Conservation (phyloP, 176 grass and related monocot genomes). For the Eragrostis nindensis region DNA sequence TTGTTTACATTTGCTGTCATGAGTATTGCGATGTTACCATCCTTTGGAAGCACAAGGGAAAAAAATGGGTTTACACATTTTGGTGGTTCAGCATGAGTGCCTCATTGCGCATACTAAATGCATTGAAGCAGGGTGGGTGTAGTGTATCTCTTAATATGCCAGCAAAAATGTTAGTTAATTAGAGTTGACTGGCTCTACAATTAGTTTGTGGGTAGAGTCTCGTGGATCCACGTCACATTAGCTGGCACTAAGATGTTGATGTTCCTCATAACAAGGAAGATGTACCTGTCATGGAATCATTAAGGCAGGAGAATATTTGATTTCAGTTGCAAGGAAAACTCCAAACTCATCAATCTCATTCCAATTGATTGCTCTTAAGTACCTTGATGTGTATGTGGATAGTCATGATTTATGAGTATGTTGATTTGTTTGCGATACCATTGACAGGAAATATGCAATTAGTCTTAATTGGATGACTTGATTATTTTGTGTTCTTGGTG, state of each 20-base stretch:
- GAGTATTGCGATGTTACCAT: background rate
- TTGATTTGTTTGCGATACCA: background rate
- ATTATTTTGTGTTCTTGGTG: background rate
- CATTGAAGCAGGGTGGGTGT: conserved; percentile 37
- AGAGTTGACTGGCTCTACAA: conserved; percentile 45
- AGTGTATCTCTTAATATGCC: conserved; percentile 28
- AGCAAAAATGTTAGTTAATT: conserved; percentile 34
- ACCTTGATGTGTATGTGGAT: conserved; percentile 8
- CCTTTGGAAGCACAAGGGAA: background rate
- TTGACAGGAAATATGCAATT: background rate
- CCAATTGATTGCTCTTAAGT: conserved; percentile 4
- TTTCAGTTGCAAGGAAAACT: conserved; percentile 23
- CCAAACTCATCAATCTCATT: conserved; percentile 28
- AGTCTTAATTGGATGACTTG: conserved; percentile 4
- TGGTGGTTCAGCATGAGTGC: background rate
- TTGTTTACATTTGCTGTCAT: background rate
- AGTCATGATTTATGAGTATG: background rate
- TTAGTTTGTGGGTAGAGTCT: conserved; percentile 28
- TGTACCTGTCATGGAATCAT: conserved; percentile 40
- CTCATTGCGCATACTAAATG: conserved; percentile 37
- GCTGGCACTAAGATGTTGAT: conserved; percentile 40
- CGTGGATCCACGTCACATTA: conserved; percentile 45
- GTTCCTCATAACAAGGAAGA: conserved; percentile 41
- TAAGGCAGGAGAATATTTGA: conserved; percentile 24
- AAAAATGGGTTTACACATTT: background rate